Percentiles rank a stretch among this genome's conserved stretches.
These are phyloP conservation scores for Fusarium oxysporum DNA, from an alignment of 2,329 filamentous ascomycete genomes.

Conservation along the genomic window DNA sequence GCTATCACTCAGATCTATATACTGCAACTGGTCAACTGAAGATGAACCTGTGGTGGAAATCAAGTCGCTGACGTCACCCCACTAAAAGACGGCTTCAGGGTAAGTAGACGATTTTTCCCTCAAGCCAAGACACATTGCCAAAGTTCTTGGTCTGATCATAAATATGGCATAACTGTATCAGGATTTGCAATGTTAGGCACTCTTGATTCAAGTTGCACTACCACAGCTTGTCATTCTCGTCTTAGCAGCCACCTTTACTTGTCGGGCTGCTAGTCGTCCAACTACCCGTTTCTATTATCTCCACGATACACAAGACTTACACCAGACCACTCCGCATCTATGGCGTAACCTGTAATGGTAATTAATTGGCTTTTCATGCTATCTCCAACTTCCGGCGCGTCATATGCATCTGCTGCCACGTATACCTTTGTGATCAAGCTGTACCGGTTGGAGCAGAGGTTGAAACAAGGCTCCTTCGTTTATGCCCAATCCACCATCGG, in stretches of 20 bases:
- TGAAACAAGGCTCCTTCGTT: not conserved
- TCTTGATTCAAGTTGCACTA: accelerated
- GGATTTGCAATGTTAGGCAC: accelerated
- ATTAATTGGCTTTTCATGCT: not conserved
- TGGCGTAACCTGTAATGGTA: accelerated
- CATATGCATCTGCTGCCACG: not conserved
- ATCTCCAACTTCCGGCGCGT: not conserved
- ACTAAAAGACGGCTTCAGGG: not conserved
- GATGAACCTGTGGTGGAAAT: too few relatives aligned
- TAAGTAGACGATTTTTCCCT: not conserved
- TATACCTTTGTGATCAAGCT: not conserved
- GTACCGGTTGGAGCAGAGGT: not conserved
- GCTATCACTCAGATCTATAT: accelerated
- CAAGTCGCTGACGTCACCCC: not conserved
- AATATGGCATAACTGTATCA: accelerated
- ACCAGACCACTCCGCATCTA: accelerated
- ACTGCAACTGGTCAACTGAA: accelerated
- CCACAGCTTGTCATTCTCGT: not conserved
- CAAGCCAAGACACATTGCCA: accelerated
- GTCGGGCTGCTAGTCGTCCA: accelerated
- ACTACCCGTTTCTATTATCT: accelerated
- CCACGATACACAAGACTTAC: not conserved
- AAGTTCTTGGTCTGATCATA: accelerated
- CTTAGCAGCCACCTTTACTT: accelerated
- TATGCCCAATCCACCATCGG: not conserved